Evolutionary conservation across 2,329 filamentous ascomycete species (phyloP).

Genomic region (Didymosphaeria variabile): DNA sequence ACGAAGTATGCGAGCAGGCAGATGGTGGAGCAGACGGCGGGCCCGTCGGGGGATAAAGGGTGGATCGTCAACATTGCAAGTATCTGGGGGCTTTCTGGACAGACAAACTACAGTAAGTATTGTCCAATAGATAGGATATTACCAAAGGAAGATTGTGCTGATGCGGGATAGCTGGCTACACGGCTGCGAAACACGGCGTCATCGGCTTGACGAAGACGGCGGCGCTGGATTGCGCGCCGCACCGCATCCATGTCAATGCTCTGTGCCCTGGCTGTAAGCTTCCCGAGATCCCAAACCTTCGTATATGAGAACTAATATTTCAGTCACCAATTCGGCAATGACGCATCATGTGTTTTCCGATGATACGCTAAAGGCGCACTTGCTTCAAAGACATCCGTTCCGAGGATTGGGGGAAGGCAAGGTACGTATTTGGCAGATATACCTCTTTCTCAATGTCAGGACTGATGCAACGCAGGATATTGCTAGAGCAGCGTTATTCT

Average conservation of each 20-base stretch:
- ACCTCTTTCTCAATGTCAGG: neutral
- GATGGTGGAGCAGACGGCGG: slow-evolving; percentile 60
- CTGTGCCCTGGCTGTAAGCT: slow-evolving; percentile 62
- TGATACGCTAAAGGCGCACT: slow-evolving; percentile 9
- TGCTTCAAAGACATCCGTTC: slow-evolving; percentile 40
- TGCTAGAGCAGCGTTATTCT: slow-evolving; percentile 53
- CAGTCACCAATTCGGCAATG: slow-evolving; percentile 26
- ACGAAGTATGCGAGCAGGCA: slow-evolving; percentile 59
- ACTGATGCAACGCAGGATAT: slow-evolving; percentile 39
- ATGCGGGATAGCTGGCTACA: slow-evolving; percentile 45
- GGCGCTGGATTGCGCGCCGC: slow-evolving; percentile 59
- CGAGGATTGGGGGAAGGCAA: slow-evolving; percentile 32
- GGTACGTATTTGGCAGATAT: neutral
- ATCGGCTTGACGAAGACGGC: slow-evolving; percentile 60
- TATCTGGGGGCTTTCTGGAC: slow-evolving; percentile 58
- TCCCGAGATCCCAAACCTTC: neutral
- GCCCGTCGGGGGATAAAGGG: slow-evolving; percentile 52
- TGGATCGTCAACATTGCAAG: slow-evolving; percentile 65
- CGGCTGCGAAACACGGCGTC: slow-evolving; percentile 61
- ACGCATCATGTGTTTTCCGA: slow-evolving; percentile 29
- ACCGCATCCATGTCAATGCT: slow-evolving; percentile 63
- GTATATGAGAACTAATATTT: slow-evolving; percentile 26
- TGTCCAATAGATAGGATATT: no score
- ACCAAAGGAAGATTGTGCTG: neutral
- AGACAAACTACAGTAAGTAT: slow-evolving; percentile 34